Evolutionary conservation across 306 rosid species (phyloP).

Genomic region (Prunus campanulata): DNA sequence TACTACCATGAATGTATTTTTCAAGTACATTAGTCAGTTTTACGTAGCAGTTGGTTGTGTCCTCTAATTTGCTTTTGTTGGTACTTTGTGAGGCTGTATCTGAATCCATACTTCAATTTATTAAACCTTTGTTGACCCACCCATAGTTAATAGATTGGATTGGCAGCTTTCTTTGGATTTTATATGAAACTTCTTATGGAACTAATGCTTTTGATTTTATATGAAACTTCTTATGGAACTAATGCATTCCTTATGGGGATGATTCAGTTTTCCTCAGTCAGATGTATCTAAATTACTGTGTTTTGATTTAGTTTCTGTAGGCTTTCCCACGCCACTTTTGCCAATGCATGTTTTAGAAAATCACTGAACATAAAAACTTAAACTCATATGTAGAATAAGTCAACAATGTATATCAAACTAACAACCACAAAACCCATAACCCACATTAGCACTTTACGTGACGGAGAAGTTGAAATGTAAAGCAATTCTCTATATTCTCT

Average conservation of each 20-base stretch:
- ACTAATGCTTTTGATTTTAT: not conserved
- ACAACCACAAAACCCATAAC: no score
- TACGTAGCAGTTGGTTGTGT: not conserved
- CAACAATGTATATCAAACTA: no score
- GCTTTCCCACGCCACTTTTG: no score
- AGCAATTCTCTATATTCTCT: no score
- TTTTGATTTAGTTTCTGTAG: no score
- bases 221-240: not conserved
- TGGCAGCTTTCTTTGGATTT: not conserved
- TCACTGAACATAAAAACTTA: no score
- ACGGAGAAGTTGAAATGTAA: no score
- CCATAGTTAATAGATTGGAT: not conserved
- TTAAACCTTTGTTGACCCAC: not conserved
- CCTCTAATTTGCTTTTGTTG: not conserved
- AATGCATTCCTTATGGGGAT: not conserved
- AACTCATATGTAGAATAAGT: no score
- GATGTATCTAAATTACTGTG: no score
- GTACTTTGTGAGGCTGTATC: not conserved
- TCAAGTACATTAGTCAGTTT: not conserved
- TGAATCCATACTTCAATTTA: not conserved
- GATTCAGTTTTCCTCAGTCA: not conserved
- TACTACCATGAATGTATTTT: conserved; percentile 13
- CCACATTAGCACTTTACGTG: no score
- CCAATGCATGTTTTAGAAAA: no score
- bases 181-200: not conserved